Base-by-base conservation (phyloP, 139 green algal genomes). In the Picochlorum sp. region DNA sequence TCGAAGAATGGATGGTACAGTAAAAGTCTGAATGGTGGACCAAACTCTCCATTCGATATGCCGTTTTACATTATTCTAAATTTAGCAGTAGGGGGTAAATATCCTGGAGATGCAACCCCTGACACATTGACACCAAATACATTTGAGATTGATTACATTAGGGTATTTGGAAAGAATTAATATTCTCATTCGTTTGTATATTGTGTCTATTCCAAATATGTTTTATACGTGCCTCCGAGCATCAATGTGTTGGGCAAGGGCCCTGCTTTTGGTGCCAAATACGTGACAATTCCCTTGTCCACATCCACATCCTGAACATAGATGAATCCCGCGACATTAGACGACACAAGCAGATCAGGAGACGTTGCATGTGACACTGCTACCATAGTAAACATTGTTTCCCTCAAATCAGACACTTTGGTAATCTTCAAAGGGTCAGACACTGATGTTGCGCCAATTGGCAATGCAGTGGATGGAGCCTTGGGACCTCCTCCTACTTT, bases 281-380 rank as follows among this genome's bases (percentile, higher is more conserved):
- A 88, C 2, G 84, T 95, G 5, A 96, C 47, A 0, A 55, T 85
- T 6, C 79, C 75, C 15, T 75, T 66, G 1, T 62, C 66, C 14
- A 81, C 47, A 54, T 96, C 88, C 8, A 96, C 81, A 11, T 83
- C 69, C 16, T 82, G 80, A 9, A 95, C 70, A 57, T 88, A 86
- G 37, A 95, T 74, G 70, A 96, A 97, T 5, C 91, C 91, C 0
- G 91, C 91, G 13, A 96, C 70, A 54, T 94, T 97, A 13, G 65
- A 67, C 14, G 71, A 77, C 45, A 82, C 51, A 45, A 85, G 69
- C 51, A 77, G 50, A 28, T 79, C 73, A n/a, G 76, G 62, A 31
- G 54, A 47, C 20, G 49, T 26, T 3, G 91, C 91, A 57, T 96
- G 85, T 1, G 82, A 93, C 4, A 97, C 85, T 0, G 85, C 91